Evolutionary conservation across 106 monocot species (phyloP).

Genomic region (Dendrobium chrysotoxum): DNA sequence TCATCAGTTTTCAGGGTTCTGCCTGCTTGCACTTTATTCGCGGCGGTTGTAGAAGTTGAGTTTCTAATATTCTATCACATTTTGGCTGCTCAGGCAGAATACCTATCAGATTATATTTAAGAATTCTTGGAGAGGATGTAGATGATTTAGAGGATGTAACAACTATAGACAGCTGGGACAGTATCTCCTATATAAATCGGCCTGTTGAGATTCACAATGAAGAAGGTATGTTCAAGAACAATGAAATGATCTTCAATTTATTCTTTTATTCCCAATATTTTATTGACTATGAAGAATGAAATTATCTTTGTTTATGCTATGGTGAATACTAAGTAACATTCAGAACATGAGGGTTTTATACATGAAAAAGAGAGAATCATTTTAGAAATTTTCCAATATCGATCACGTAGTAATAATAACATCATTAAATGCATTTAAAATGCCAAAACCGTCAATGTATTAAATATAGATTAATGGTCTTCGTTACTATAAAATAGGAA

Average conservation of each 20-base stretch:
- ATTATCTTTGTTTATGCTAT: no score
- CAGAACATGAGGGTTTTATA: no score
- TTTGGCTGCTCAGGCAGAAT: constrained; percentile 54
- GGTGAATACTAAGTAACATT: no score
- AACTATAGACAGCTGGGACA: constrained; percentile 57
- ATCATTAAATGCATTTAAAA: no score
- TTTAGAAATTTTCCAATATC: no score
- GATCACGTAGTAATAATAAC: no score
- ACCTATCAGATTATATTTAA: constrained; percentile 75
- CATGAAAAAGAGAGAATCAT: no score
- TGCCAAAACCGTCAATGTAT: no score
- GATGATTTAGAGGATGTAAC: constrained; percentile 55
- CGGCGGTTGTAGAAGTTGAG: background rate
- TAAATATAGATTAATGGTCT: no score
- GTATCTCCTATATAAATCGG: constrained; percentile 70
- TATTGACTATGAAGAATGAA: no score
- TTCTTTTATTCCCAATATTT: background rate
- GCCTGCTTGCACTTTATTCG: background rate
- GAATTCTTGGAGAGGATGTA: constrained; percentile 37
- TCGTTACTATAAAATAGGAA: no score
- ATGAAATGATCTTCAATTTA: background rate
- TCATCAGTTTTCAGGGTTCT: no score
- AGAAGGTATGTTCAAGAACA: constrained; percentile 44
- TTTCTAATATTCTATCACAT: background rate
- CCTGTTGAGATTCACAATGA: constrained; percentile 64